phyloP scores from a whole-genome alignment of 2,329 filamentous ascomycete species.

The Volutella citrinella region DNA sequence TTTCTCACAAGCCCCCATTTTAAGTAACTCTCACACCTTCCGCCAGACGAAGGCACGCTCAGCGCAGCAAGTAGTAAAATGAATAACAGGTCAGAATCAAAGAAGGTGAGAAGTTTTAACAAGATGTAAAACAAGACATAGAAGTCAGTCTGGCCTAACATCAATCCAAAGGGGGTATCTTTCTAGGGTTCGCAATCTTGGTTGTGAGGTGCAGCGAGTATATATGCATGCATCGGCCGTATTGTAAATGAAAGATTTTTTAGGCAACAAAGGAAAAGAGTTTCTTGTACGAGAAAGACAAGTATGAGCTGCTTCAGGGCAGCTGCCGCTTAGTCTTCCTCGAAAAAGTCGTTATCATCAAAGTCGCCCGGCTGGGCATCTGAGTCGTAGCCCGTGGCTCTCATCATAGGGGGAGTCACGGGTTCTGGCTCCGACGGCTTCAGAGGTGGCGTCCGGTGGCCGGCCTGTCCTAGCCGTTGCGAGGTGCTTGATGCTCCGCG shows the following conservation, averaged over 20 bases:
- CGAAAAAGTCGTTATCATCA: slow-evolving; percentile 59
- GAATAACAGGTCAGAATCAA: no score
- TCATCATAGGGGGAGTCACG: slow-evolving; percentile 62
- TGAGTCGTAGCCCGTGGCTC: slow-evolving; percentile 54
- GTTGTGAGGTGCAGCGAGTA: slow-evolving; percentile 18
- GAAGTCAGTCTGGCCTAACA: slow-evolving; percentile 26
- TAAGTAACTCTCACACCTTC: no score
- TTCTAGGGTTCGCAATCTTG: slow-evolving; percentile 36
- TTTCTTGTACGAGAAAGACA: no score
- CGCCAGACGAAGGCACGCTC: no score
- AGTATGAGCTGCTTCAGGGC: no score
- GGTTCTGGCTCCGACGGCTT: slow-evolving; percentile 39
- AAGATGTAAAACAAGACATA: slow-evolving; percentile 11
- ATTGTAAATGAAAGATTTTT: no score
- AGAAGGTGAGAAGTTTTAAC: no score
- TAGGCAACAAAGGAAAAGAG: slow-evolving; percentile 9
- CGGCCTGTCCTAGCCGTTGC: slow-evolving; percentile 16
- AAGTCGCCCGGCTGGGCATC: slow-evolving; percentile 59
- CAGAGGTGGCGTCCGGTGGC: slow-evolving; percentile 34
- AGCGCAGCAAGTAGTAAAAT: no score
- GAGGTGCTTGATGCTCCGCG: slow-evolving; percentile 31
- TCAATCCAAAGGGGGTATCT: slow-evolving; percentile 39
- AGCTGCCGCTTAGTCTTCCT: slow-evolving; percentile 41
- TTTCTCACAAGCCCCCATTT: no score
- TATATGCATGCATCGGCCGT: slow-evolving; percentile 21